These are phyloP conservation scores for Chondrostereum purpureum DNA, from an alignment of 1,284 basidiomycete genomes.

Conservation along the genomic window DNA sequence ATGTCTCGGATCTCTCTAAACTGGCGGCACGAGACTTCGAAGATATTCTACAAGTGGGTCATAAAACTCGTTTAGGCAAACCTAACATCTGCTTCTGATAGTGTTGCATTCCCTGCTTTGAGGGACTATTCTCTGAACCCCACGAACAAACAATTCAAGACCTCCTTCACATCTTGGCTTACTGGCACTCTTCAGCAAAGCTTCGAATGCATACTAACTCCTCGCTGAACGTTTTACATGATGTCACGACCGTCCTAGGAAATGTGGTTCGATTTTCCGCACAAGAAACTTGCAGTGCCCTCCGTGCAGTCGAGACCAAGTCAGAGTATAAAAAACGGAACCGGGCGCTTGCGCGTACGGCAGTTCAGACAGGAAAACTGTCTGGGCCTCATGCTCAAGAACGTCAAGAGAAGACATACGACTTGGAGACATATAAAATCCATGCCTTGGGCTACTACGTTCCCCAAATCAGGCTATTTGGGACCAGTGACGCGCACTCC, in stretches of 20 bases:
- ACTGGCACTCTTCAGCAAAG: constrained; percentile 15
- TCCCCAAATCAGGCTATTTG: constrained; percentile 2
- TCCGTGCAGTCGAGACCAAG: constrained; percentile 5
- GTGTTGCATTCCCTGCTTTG: neutral
- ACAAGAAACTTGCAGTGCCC: constrained; percentile 2
- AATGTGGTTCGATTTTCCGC: constrained; percentile 6
- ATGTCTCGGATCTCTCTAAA: constrained; percentile 2
- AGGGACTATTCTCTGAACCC: neutral
- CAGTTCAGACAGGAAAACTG: too few relatives aligned
- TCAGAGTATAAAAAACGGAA: neutral
- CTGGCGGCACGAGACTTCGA: constrained; percentile 3
- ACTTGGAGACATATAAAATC: constrained; percentile 9
- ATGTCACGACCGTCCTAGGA: constrained; percentile 5
- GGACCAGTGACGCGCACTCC: constrained; percentile 14
- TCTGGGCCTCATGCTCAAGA: too few relatives aligned
- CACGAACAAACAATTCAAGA: neutral
- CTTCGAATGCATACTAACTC: constrained; percentile 18
- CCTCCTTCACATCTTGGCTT: neutral
- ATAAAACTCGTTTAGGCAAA: too few relatives aligned
- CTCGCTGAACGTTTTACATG: constrained; percentile 1
- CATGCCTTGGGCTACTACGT: constrained; percentile 10
- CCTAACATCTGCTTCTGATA: too few relatives aligned
- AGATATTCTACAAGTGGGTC: neutral
- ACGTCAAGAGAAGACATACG: neutral
- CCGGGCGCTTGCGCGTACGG: too few relatives aligned